Conservation (phyloP, 805 yeast species). For the Lachancea mirantina region DNA sequence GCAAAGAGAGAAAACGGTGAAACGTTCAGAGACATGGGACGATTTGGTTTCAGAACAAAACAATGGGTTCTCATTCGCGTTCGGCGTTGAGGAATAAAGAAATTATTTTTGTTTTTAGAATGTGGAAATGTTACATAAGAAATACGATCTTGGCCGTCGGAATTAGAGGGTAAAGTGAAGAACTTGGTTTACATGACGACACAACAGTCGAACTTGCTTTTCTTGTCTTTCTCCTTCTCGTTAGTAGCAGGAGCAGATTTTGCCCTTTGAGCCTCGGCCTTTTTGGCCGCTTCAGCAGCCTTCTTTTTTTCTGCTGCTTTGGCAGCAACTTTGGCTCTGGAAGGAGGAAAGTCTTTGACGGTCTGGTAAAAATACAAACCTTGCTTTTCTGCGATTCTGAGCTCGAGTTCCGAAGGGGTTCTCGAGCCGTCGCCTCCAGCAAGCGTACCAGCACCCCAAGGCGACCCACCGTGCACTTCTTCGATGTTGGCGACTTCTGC, state of each 20-base stretch:
- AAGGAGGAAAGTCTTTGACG: constrained; percentile 29
- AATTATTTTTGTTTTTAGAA: too few relatives aligned
- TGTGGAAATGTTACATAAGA: too few relatives aligned
- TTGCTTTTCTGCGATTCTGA: constrained; percentile 56
- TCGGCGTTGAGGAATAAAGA: constrained; percentile 24
- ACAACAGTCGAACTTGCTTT: constrained; percentile 9
- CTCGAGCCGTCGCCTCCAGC: constrained; percentile 76
- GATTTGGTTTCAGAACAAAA: constrained; percentile 27
- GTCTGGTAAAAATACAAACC: constrained; percentile 56
- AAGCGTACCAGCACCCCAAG: constrained; percentile 83
- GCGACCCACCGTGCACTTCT: constrained; percentile 73
- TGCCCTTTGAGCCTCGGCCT: constrained; percentile 4
- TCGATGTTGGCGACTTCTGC: constrained; percentile 47
- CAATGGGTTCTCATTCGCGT: constrained; percentile 32
- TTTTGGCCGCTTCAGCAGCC: constrained; percentile 1
- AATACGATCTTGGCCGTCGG: too few relatives aligned
- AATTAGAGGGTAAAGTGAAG: too few relatives aligned
- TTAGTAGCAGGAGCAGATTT: constrained; percentile 3
- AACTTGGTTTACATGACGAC: constrained; percentile 14
- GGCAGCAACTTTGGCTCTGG: constrained; percentile 5
- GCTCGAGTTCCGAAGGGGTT: constrained; percentile 55
- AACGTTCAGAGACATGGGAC: constrained; percentile 50
- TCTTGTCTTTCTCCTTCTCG: constrained; percentile 5
- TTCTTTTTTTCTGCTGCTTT: constrained; percentile 5
- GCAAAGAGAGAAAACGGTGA: constrained; percentile 24